phyloP scores from a whole-genome alignment of 176 grass and related monocot genomes.

The Cocos nucifera region DNA sequence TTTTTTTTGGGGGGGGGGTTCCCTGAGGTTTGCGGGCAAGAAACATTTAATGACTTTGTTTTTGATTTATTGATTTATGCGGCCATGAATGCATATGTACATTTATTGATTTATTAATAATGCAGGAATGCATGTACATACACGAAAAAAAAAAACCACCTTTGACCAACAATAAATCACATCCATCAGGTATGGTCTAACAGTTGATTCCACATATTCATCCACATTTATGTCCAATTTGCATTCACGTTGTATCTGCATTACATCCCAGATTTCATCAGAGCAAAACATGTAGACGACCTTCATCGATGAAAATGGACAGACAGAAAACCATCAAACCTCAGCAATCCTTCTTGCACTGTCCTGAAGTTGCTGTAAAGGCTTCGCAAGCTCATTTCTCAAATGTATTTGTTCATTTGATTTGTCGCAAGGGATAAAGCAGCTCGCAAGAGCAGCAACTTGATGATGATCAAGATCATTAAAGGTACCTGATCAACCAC shows the following conservation, averaged over 20 bases:
- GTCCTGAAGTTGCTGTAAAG: constrained; percentile 89
- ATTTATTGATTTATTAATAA: no score
- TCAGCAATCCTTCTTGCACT: constrained; percentile 96
- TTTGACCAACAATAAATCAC: constrained; percentile 99
- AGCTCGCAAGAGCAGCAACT: constrained; percentile 79
- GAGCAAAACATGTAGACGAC: not conserved
- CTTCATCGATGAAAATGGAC: not conserved
- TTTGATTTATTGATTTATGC: no score
- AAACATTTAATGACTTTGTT: no score
- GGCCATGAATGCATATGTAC: no score
- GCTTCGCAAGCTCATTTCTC: constrained; percentile 83
- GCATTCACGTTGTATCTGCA: constrained; percentile 96
- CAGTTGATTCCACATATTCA: constrained; percentile 85
- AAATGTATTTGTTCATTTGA: constrained; percentile 94
- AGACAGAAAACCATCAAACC: constrained; percentile 37
- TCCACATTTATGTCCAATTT: constrained; percentile 95
- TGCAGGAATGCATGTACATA: no score
- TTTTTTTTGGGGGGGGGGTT: no score
- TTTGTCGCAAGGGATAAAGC: constrained; percentile 93
- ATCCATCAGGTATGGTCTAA: constrained; percentile 87
- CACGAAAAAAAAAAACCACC: constrained; percentile 27
- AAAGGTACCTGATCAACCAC: constrained; percentile 59
- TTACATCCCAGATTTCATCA: constrained; percentile 16
- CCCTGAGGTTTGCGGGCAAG: no score
- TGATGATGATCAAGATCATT: constrained; percentile 98